Conservation (phyloP, 805 yeast genomes). For the Spathaspora hagerdaliae region DNA sequence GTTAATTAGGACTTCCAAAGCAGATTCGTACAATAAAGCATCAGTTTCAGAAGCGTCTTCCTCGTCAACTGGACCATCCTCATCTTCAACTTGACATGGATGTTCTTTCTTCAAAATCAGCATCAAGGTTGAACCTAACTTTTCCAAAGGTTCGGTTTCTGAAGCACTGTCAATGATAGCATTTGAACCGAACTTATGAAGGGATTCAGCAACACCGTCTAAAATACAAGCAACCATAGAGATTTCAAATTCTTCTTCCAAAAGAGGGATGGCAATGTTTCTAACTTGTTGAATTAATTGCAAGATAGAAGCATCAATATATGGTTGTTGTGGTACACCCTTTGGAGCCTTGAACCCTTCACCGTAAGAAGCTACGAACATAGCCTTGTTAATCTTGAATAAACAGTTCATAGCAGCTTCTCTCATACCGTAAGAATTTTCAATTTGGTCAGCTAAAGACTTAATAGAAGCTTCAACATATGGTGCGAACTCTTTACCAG, state of each 20-base stretch:
- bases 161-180: constrained; percentile 61
- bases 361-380: constrained; percentile 52
- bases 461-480: constrained; percentile 69
- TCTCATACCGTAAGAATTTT: constrained; percentile 86
- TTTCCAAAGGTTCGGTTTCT: constrained; percentile 51
- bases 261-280: constrained; percentile 53
- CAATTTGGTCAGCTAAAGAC: constrained; percentile 65
- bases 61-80: constrained; percentile 58
- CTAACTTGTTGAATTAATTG: constrained; percentile 65
- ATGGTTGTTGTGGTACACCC: constrained; percentile 60
- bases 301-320: constrained; percentile 54
- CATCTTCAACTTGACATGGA: constrained; percentile 71
- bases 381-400: constrained; percentile 79
- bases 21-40: constrained; percentile 76
- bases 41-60: constrained; percentile 45
- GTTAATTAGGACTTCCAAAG: constrained; percentile 79
- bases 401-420: constrained; percentile 78
- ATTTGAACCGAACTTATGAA: constrained; percentile 68
- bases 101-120: constrained; percentile 77
- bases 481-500: constrained; percentile 74
- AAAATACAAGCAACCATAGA: constrained; percentile 76
- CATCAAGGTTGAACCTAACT: constrained; percentile 67
- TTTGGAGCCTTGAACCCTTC: constrained; percentile 49
- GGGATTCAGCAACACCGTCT: constrained; percentile 66
- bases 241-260: constrained; percentile 80